Evolutionary conservation across 2,329 filamentous ascomycete genomes (phyloP).

Genomic region (Monosporascus sp.): DNA sequence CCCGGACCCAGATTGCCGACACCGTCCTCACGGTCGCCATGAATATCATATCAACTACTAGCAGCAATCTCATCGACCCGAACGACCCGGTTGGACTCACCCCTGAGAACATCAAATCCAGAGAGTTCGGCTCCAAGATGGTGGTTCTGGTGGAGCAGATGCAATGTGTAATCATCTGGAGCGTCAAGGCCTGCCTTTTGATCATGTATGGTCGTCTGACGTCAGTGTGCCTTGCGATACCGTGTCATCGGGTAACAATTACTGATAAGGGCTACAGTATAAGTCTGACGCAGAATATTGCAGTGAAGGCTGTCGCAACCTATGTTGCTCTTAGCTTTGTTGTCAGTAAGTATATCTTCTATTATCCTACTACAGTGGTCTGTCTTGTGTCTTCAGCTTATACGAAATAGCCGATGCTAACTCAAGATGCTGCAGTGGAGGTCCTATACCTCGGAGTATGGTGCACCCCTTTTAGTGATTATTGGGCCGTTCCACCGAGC

Average conservation of each 20-base stretch:
- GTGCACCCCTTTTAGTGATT: constrained; percentile 50
- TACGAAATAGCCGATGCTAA: background rate
- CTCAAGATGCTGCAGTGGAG: constrained; percentile 28
- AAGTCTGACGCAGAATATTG: constrained; percentile 39
- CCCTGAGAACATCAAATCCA: constrained; percentile 32
- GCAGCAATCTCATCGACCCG: constrained; percentile 53
- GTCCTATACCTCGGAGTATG: constrained; percentile 44
- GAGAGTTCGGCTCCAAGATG: constrained; percentile 53
- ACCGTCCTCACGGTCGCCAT: constrained; percentile 49
- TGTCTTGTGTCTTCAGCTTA: background rate
- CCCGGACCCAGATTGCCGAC: constrained; percentile 34
- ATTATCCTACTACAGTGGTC: background rate
- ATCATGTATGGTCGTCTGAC: constrained; percentile 53
- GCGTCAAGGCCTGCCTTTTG: constrained; percentile 50
- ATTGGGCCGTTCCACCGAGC: constrained; percentile 51
- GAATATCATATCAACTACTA: constrained; percentile 50
- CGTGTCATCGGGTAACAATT: background rate
- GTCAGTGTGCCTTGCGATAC: constrained; percentile 21
- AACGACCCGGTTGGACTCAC: constrained; percentile 40
- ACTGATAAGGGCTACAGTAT: constrained; percentile 22
- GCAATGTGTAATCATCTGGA: constrained; percentile 54
- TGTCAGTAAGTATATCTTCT: constrained; percentile 20
- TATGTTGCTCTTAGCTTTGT: constrained; percentile 45
- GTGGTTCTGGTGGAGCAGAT: constrained; percentile 57
- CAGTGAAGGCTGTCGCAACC: constrained; percentile 41